phyloP scores from a whole-genome alignment of 495 filamentous ascomycete species.

The Halenospora varia region DNA sequence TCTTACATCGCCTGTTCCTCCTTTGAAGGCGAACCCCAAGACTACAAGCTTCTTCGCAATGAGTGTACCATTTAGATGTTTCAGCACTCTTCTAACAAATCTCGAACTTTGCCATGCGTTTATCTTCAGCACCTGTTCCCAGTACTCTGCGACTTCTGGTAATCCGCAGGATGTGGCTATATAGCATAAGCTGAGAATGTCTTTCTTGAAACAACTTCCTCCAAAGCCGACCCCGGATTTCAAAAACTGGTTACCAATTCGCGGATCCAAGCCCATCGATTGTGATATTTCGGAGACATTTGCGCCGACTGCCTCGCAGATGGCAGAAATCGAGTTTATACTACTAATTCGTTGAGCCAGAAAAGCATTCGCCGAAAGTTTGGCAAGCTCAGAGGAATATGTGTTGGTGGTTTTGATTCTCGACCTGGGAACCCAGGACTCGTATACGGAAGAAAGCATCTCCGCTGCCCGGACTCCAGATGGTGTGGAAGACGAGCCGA shows the following conservation, averaged over 20 bases:
- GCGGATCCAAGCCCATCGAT: constrained; percentile 64
- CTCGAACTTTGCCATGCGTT: constrained; percentile 74
- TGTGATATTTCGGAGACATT: constrained; percentile 69
- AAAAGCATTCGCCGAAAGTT: constrained; percentile 78
- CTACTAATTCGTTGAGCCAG: constrained; percentile 80
- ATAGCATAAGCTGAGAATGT: constrained; percentile 72
- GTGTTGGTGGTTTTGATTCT: constrained; percentile 70
- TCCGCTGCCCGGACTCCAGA: constrained; percentile 58
- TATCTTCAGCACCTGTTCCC: constrained; percentile 66
- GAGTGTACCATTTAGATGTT: constrained; percentile 63
- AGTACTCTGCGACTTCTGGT: constrained; percentile 72
- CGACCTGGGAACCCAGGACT: constrained; percentile 62
- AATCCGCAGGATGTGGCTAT: constrained; percentile 66
- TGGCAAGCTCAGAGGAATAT: constrained; percentile 78
- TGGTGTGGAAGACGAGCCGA: constrained; percentile 59
- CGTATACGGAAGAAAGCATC: constrained; percentile 60
- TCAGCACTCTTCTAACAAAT: constrained; percentile 60
- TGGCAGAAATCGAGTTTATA: constrained; percentile 75
- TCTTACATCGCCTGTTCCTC: constrained; percentile 73
- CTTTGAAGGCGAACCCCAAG: constrained; percentile 80
- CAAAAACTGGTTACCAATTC: constrained; percentile 72
- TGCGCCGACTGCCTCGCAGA: constrained; percentile 76
- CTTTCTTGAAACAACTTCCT: constrained; percentile 82
- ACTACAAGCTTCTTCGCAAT: constrained; percentile 68
- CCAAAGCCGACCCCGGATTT: constrained; percentile 75